Evolutionary conservation across 768 basidiomycete species (phyloP), one percentile per base, ranked within the genome.

Genomic region (Gloeopeniophorella convolvens): DNA sequence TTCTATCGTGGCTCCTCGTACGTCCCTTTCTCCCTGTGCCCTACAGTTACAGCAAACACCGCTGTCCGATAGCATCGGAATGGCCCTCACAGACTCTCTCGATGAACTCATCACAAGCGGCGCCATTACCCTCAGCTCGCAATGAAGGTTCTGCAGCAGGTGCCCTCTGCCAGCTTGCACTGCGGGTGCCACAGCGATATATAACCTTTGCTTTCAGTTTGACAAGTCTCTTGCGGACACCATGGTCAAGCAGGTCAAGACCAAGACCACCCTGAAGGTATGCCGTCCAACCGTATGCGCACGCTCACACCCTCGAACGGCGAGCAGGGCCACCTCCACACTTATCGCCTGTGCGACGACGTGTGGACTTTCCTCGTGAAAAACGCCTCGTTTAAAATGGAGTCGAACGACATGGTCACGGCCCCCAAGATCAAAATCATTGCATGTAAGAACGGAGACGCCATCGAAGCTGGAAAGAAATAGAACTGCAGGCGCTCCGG

Each of bases 341-440:
- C 92, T 2, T 99, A 96, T 67, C 82, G 90, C 7, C 75, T 91
- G 3, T 91, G 89, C 66, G 92, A 95, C 70, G 93, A 94, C 63
- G 95, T 98, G 41, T 98, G 96, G 96, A 98, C 95, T 45, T 99
- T 98, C 68, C 89, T 95, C 55, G 88, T 97, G 43, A 89, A 92
- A 67, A 83, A 94, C 59, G 86, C 94, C 8, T 71, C 72, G 13
- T 95, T 99, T 71, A 97, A 97, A 70, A 92, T 98, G 85, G 96
- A 99, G 67, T 79, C 82, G 57, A 88, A 86, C 65, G 84, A 89
- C 62, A 71, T 81, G 65, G 80, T 91, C 50, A 70, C 66, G 33
- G 77, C 86, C 4, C 76, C 78, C 24, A 82, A 87, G 66, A 90
- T 96, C 68, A 96, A 97, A 75, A 97, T 99, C 52, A 93, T 99